These are phyloP conservation scores for Erysimum cheiri DNA, from an alignment of 441 rosid species.

Conservation along the genomic window DNA sequence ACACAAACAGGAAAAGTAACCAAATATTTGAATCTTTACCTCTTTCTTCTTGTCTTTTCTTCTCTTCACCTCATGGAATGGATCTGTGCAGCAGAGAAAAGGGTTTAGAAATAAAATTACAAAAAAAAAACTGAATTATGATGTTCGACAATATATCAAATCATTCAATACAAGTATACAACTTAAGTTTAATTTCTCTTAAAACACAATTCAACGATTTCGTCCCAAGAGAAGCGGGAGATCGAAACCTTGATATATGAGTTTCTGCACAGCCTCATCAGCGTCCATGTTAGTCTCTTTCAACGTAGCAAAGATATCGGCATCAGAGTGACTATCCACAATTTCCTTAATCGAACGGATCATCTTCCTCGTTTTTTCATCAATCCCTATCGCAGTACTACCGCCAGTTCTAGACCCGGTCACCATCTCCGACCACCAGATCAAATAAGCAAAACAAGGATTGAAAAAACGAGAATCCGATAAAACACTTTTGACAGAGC, in stretches of 20 bases:
- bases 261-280: slow-evolving; percentile 72
- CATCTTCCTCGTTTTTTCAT: slow-evolving; percentile 60
- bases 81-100: slow-evolving; percentile 54
- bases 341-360: slow-evolving; percentile 79
- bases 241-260: slow-evolving; percentile 71
- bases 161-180: neutral
- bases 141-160: neutral
- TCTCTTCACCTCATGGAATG: slow-evolving; percentile 85
- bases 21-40: slow-evolving; percentile 48
- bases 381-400: slow-evolving; percentile 40
- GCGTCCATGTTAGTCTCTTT: slow-evolving; percentile 86
- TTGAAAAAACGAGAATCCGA: neutral
- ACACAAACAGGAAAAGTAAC: neutral
- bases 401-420: slow-evolving; percentile 48
- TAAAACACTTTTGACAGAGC: neutral
- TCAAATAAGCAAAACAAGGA: neutral
- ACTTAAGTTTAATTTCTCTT: neutral
- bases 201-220: neutral
- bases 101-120: neutral
- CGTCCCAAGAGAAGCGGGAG: neutral
- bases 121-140: neutral
- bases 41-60: slow-evolving; percentile 83
- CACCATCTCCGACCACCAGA: slow-evolving; percentile 53
- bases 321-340: slow-evolving; percentile 73
- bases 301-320: slow-evolving; percentile 67